Percentiles rank a stretch among this genome's conserved stretches.
Conservation (phyloP, 345 rosid genomes). For the Salix viminalis region DNA sequence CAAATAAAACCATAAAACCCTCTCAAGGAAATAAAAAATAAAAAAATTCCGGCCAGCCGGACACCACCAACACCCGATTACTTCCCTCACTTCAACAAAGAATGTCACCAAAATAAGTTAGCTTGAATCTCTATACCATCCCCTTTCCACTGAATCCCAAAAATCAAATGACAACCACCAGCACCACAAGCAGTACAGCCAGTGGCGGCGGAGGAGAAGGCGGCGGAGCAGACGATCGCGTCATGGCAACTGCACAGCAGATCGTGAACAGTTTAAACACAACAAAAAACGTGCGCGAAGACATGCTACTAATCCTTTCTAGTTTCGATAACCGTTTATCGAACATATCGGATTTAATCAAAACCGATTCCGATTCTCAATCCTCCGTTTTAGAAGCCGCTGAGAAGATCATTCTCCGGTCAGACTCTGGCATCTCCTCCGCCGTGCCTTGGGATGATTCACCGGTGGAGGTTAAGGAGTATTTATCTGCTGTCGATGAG, state of each 20-base stretch:
- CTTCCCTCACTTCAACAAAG: background rate
- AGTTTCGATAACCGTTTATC: constrained; percentile 93
- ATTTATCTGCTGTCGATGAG: constrained; percentile 70
- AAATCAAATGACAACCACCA: constrained; percentile 21
- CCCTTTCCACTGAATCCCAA: background rate
- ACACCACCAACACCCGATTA: background rate
- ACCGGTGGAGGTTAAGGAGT: constrained; percentile 61
- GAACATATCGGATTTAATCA: constrained; percentile 69
- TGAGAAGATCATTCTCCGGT: constrained; percentile 63
- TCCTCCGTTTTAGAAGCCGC: constrained; percentile 51
- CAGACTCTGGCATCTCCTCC: constrained; percentile 18
- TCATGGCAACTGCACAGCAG: constrained; percentile 95
- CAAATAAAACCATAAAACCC: background rate
- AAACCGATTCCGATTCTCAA: constrained; percentile 23
- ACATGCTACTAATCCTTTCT: constrained; percentile 89
- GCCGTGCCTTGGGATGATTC: constrained; percentile 58
- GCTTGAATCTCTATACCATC: background rate
- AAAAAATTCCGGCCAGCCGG: background rate
- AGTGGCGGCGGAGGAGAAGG: constrained; percentile 20
- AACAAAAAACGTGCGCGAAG: constrained; percentile 82
- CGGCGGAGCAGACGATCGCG: constrained; percentile 71
- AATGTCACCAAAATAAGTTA: background rate
- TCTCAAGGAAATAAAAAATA: background rate
- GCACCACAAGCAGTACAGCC: constrained; percentile 15
- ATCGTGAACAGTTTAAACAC: constrained; percentile 92